Evolutionary conservation across 1,284 basidiomycete genomes (phyloP), one percentile per base, ranked within the genome.

Genomic region (Trametes hirsuta): DNA sequence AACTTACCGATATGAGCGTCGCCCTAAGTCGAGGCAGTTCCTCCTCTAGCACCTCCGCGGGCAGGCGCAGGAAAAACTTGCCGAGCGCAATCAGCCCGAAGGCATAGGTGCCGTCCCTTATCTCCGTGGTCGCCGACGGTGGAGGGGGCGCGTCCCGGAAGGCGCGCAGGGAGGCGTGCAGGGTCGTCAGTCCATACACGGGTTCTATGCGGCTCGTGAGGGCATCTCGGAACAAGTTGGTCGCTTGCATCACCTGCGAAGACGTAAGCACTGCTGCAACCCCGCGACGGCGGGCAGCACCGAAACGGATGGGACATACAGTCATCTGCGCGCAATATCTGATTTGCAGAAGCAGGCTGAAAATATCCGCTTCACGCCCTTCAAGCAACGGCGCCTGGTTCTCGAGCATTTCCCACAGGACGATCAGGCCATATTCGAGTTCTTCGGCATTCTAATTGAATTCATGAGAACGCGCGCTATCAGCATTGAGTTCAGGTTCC

Each of bases 41-140:
- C 63, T 94, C 93, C 72, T 94, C 93, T 35, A 93, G 82, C 45
- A 94, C 86, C 70, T 94, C 92, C 9, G 84, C 79, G 10, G 92
- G 92, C 21, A 94, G 76, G 39, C 87, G 84, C 62, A 93, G 74
- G 64, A 92, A 86, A 66, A 93, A 91, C 72, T 89, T 92, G 37
- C 89, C 91, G 11, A 94, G 74, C 1, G 89, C 89, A 64, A 92
- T 86, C 59, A 94, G 78, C 1, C 90, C 92, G 72, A 93, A 93
- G 3, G 90, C 90, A 71, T 87, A 90, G 2, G 88, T 85, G 11
- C 84, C 76, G 15, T 86, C 78, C 69, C 85, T 90, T 55, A 81
- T 77, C 37, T 84, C 83, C 36, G 72, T 75, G 46, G 79, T 79
- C 18, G 78, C 72, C 18, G 69, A 68, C 24, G 71, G 59, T 4